phyloP scores from a whole-genome alignment of 345 rosid species.

The Mercurialis annua region DNA sequence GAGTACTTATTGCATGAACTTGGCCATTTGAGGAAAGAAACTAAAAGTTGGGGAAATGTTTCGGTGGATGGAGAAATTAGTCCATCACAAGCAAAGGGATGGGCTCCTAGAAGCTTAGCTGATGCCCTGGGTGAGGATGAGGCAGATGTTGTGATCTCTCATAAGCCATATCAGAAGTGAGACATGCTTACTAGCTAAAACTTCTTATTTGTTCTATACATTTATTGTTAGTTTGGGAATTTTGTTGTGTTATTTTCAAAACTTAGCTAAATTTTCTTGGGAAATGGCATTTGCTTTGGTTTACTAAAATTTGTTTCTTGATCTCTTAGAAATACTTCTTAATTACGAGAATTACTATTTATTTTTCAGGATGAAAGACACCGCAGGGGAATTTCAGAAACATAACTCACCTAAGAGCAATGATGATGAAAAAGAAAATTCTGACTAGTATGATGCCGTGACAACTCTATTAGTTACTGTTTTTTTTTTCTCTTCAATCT shows the following conservation, averaged over 20 bases:
- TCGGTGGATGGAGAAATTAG: slow-evolving; percentile 44
- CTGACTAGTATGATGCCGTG: slow-evolving; percentile 19
- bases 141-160: slow-evolving; percentile 80
- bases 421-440: slow-evolving; percentile 19
- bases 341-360: slow-evolving; percentile 3
- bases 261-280: not conserved
- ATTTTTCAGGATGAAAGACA: slow-evolving; percentile 21
- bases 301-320: slow-evolving; percentile 10
- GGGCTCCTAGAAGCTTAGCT: slow-evolving; percentile 72
- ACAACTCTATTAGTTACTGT: not conserved
- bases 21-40: slow-evolving; percentile 57
- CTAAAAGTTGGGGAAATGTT: slow-evolving; percentile 34
- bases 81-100: slow-evolving; percentile 40
- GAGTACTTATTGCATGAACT: slow-evolving; percentile 84
- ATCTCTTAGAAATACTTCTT: slow-evolving; percentile 1
- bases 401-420: slow-evolving; percentile 13
- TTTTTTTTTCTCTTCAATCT: not conserved
- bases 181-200: slow-evolving; percentile 11
- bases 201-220: not conserved
- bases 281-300: not conserved
- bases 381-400: slow-evolving; percentile 20
- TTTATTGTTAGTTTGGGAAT: not conserved
- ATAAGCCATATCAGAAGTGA: slow-evolving; percentile 46
- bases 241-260: not conserved
- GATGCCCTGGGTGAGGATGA: slow-evolving; percentile 99